Conservation (phyloP, 108 stramenopile species). For the Halocafeteria seosinensis region DNA sequence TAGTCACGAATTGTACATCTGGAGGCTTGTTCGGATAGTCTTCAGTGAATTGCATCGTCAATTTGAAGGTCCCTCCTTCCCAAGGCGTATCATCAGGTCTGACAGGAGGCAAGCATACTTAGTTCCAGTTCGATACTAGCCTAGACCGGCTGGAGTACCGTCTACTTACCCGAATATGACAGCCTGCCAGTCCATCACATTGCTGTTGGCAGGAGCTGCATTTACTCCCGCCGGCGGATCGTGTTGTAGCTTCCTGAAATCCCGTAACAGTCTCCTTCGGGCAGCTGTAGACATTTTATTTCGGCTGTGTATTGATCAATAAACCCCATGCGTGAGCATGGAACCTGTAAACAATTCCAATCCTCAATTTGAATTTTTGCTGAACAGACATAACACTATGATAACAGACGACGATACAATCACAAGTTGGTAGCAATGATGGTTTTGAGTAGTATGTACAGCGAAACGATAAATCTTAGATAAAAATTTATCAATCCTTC, state of each 20-base stretch:
- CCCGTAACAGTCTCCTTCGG: conserved; percentile 77
- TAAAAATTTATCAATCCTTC: too few species aligned
- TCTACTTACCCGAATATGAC: conserved; percentile 20
- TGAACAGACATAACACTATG: too few species aligned
- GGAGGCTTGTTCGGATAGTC: conserved; percentile 99
- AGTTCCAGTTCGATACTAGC: not conserved
- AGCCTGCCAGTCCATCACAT: conserved; percentile 66
- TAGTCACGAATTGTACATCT: conserved; percentile 81
- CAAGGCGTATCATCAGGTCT: conserved; percentile 91
- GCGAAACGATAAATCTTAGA: too few species aligned
- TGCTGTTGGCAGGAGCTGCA: conserved; percentile 85
- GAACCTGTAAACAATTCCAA: too few species aligned
- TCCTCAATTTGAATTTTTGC: too few species aligned
- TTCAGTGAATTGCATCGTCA: conserved; percentile 88
- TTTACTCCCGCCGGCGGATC: conserved; percentile 94
- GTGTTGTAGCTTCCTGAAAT: conserved; percentile 86
- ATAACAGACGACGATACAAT: too few species aligned
- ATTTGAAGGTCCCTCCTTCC: conserved; percentile 86
- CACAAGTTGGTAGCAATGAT: too few species aligned
- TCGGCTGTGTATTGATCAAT: too few species aligned
- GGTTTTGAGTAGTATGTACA: too few species aligned
- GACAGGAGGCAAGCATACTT: not conserved
- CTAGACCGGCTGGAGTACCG: conserved; percentile 24
- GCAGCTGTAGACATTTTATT: too few species aligned
- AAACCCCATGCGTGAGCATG: too few species aligned